These are phyloP conservation scores for Aspergillus sp. DNA, from an alignment of 2,329 filamentous ascomycete species.

Conservation along the genomic window DNA sequence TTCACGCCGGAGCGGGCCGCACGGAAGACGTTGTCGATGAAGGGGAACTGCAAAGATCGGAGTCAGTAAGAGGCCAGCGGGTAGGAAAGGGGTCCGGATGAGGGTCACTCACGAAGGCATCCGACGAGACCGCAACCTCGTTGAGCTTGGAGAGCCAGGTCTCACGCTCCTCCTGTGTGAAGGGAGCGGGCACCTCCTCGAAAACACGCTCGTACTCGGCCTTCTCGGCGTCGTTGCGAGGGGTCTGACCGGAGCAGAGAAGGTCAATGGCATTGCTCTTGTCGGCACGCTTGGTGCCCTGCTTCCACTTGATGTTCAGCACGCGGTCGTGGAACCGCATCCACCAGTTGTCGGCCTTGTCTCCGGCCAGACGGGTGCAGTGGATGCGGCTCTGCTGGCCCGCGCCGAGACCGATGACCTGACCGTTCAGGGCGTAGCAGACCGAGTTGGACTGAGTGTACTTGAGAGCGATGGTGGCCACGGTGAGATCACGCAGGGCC, in stretches of 20 bases:
- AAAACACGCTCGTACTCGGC: slow-evolving; percentile 86
- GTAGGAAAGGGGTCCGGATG: neutral
- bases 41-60: slow-evolving; percentile 67
- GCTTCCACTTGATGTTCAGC: slow-evolving; percentile 90
- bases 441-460: slow-evolving; percentile 99
- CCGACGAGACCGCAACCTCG: slow-evolving; percentile 79
- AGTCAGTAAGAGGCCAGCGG: neutral
- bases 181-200: slow-evolving; percentile 78
- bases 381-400: slow-evolving; percentile 98
- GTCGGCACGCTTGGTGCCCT: slow-evolving; percentile 91
- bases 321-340: slow-evolving; percentile 94
- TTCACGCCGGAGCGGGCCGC: slow-evolving; percentile 84
- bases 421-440: slow-evolving; percentile 92
- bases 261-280: slow-evolving; percentile 98
- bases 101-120: slow-evolving; percentile 76
- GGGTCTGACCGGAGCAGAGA: slow-evolving; percentile 85
- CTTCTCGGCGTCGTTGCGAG: slow-evolving; percentile 77
- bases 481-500: slow-evolving; percentile 83
- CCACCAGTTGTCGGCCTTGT: slow-evolving; percentile 99
- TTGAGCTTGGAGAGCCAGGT: slow-evolving; percentile 78
- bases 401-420: slow-evolving; percentile 89
- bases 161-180: slow-evolving; percentile 78
- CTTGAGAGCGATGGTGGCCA: slow-evolving; percentile 95
- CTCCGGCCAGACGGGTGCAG: slow-evolving; percentile 93
- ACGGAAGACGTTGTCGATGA: slow-evolving; percentile 96